Evolutionary conservation across 345 rosid genomes (phyloP).

Genomic region (Brassica rapa): DNA sequence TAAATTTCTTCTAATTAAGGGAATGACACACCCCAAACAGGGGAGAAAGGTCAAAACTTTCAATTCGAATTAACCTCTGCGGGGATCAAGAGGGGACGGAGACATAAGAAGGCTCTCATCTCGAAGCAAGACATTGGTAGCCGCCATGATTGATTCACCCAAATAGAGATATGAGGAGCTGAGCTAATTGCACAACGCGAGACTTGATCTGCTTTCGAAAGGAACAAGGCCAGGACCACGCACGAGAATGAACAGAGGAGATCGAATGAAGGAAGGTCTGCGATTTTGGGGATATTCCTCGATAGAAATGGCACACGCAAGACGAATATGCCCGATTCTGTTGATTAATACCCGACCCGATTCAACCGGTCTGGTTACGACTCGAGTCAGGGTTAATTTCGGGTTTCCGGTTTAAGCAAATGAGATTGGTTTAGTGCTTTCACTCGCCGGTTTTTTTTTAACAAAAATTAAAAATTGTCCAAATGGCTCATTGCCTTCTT

Average conservation of each 20-base stretch:
- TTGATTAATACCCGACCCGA: not conserved
- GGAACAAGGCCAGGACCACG: not conserved
- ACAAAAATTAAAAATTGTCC: constrained; percentile 6
- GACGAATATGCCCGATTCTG: not conserved
- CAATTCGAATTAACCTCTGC: not conserved
- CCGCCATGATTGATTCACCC: not conserved
- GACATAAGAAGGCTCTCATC: not conserved
- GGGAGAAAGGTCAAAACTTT: not conserved
- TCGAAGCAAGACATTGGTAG: not conserved
- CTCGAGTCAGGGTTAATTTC: not conserved
- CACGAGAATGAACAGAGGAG: not conserved
- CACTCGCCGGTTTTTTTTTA: too few species aligned
- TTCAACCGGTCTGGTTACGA: not conserved
- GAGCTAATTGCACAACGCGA: not conserved
- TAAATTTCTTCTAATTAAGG: not conserved
- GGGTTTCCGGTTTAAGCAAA: too few species aligned
- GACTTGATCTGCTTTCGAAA: not conserved
- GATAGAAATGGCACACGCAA: not conserved
- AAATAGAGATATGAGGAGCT: not conserved
- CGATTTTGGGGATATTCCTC: not conserved
- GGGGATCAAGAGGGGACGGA: not conserved
- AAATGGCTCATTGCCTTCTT: constrained; percentile 71
- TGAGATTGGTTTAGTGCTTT: too few species aligned
- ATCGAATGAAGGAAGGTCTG: not conserved
- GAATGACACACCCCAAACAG: not conserved